A percentile compares a stretch with the other conserved stretches of the same genome.
Conservation (phyloP, 441 rosid species). For the Mallotus japonicus region DNA sequence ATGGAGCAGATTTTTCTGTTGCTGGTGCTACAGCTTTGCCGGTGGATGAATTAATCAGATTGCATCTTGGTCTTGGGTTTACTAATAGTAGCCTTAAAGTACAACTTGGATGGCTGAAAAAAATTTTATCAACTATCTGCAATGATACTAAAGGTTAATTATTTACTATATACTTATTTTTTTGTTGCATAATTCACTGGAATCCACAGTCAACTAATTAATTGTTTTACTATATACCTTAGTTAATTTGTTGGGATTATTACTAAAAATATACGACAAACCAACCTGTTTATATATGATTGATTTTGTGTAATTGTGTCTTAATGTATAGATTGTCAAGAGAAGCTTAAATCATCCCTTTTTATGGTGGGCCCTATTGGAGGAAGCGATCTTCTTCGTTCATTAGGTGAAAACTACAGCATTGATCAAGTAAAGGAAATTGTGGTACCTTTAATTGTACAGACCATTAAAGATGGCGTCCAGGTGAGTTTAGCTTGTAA, state of each 20-base stretch:
- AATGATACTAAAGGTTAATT: no score
- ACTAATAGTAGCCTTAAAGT: not conserved
- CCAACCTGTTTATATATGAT: no score
- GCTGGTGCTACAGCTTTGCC: constrained; percentile 17
- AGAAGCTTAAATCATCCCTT: constrained; percentile 11
- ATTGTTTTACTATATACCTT: no score
- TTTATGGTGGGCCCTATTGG: constrained; percentile 16
- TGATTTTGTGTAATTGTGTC: no score
- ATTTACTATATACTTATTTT: no score
- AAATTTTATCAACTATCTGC: not conserved
- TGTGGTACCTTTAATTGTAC: constrained; percentile 4
- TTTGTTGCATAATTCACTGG: no score
- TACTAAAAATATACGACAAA: no score
- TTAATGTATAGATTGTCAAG: not conserved
- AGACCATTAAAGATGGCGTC: not conserved
- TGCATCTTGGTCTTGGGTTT: not conserved
- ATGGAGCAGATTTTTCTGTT: constrained; percentile 21
- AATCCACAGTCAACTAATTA: no score
- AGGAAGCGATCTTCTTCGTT: constrained; percentile 6
- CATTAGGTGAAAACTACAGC: not conserved
- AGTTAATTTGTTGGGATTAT: no score
- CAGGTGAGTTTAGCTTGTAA: not conserved
- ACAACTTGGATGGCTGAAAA: constrained; percentile 17
- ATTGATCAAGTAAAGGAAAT: not conserved
- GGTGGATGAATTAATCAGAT: not conserved